Conservation (phyloP, 129 eudicot species). For the Mikania micrantha region DNA sequence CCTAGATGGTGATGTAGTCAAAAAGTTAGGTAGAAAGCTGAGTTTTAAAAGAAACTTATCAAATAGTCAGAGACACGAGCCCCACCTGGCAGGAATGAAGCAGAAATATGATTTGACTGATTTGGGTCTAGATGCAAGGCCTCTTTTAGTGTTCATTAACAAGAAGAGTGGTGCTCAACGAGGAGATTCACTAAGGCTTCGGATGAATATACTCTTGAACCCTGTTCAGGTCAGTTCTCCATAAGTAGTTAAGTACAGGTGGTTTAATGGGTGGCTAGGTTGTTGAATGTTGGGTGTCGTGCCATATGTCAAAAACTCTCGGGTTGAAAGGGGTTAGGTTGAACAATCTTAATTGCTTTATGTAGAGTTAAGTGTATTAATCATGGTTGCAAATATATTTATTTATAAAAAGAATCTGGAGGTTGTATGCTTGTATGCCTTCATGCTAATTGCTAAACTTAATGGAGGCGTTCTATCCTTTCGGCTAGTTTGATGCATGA, state of each 20-base stretch:
- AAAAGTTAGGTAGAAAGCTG: constrained; percentile 41
- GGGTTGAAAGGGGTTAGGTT: not conserved
- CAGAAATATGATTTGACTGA: constrained; percentile 77
- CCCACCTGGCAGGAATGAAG: constrained; percentile 39
- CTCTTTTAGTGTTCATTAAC: constrained; percentile 83
- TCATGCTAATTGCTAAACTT: too few relatives aligned
- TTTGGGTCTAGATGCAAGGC: constrained; percentile 91
- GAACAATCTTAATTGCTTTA: not conserved
- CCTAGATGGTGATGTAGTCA: constrained; percentile 31
- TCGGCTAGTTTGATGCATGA: not conserved
- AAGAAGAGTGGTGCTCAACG: constrained; percentile 97
- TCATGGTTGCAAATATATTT: not conserved
- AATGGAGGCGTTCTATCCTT: not conserved
- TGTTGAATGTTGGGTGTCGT: not conserved
- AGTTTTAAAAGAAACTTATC: constrained; percentile 62
- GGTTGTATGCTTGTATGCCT: not conserved
- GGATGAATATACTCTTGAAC: constrained; percentile 84
- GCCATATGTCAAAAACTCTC: not conserved
- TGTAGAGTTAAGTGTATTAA: not conserved
- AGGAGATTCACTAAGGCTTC: constrained; percentile 77
- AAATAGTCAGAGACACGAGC: constrained; percentile 40
- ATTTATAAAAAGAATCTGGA: not conserved
- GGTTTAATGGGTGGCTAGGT: not conserved
- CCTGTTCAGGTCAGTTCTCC: constrained; percentile 84
- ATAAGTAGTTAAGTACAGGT: not conserved